Percentiles rank a stretch among this genome's conserved stretches.
Evolutionary conservation across 2,329 filamentous ascomycete genomes (phyloP).

Genomic region (Phialocephala sp.): DNA sequence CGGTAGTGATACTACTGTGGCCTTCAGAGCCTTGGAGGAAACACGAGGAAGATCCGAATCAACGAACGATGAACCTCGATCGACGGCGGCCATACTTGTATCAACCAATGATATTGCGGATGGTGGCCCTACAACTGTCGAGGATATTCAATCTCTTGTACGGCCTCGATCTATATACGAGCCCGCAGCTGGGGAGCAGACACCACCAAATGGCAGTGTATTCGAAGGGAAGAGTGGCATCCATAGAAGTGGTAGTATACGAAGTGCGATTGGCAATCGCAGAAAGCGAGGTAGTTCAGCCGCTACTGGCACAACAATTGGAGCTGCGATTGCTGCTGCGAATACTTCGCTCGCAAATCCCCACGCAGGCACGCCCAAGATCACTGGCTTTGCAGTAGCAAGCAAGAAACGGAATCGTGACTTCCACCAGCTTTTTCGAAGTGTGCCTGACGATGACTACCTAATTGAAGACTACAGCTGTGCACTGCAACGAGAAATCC

Average conservation of each 20-base stretch:
- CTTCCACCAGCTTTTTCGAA: constrained; percentile 92
- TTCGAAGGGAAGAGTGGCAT: constrained; percentile 63
- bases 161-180: constrained; percentile 59
- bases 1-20: constrained; percentile 60
- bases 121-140: constrained; percentile 28
- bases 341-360: constrained; percentile 73
- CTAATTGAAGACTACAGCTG: constrained; percentile 99
- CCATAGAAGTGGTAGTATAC: constrained; percentile 67
- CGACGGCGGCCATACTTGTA: constrained; percentile 5
- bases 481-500: constrained; percentile 91
- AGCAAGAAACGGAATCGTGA: constrained; percentile 96
- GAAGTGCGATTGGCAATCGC: constrained; percentile 63
- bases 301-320: constrained; percentile 64
- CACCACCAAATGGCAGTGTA: constrained; percentile 68
- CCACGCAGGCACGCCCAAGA: constrained; percentile 66
- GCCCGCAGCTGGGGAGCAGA: constrained; percentile 60
- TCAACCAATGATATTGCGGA: constrained; percentile 32
- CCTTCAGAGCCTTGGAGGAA: constrained; percentile 52
- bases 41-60: constrained; percentile 35
- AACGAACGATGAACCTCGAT: constrained; percentile 34
- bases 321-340: constrained; percentile 73
- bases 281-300: constrained; percentile 85
- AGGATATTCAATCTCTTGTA: constrained; percentile 36
- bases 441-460: constrained; percentile 96
- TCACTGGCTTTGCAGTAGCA: constrained; percentile 94